Percentiles rank a stretch among this genome's conserved stretches.
phyloP scores from a whole-genome alignment of 2,329 filamentous ascomycete species.

The Exophiala bonariae region DNA sequence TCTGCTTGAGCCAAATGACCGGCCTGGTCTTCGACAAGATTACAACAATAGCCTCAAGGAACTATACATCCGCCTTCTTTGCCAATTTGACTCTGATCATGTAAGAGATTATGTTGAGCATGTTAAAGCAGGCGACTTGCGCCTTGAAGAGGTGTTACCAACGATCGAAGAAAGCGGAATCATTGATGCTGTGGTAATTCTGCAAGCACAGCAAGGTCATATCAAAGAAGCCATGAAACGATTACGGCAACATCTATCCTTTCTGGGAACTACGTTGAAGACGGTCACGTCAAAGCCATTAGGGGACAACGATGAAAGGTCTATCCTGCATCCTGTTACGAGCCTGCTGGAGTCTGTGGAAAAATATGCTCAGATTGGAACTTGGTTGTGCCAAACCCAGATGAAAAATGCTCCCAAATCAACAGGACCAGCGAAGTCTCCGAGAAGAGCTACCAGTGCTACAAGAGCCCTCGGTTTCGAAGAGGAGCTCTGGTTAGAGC shows the following conservation, averaged over 20 bases:
- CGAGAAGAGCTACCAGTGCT: slow-evolving; percentile 48
- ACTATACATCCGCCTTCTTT: slow-evolving; percentile 87
- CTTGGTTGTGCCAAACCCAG: slow-evolving; percentile 91
- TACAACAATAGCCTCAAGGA: slow-evolving; percentile 66
- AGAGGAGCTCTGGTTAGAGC: slow-evolving; percentile 65
- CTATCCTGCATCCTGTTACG: slow-evolving; percentile 65
- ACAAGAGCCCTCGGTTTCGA: slow-evolving; percentile 57
- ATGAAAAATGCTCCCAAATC: slow-evolving; percentile 48
- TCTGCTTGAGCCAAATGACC: slow-evolving; percentile 61
- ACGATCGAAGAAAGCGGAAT: slow-evolving; percentile 87
- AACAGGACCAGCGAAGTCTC: slow-evolving; percentile 33
- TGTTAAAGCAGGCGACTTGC: slow-evolving; percentile 74
- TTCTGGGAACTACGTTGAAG: slow-evolving; percentile 71
- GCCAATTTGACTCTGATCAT: slow-evolving; percentile 75
- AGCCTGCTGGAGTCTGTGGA: slow-evolving; percentile 76
- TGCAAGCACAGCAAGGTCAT: slow-evolving; percentile 87
- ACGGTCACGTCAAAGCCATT: slow-evolving; percentile 37
- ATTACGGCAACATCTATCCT: slow-evolving; percentile 76
- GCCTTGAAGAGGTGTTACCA: slow-evolving; percentile 77
- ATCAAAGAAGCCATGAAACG: slow-evolving; percentile 80
- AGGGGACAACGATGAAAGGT: slow-evolving; percentile 57
- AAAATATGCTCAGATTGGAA: slow-evolving; percentile 88
- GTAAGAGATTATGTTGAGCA: slow-evolving; percentile 82
- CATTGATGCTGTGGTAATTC: slow-evolving; percentile 86
- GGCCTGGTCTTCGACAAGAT: slow-evolving; percentile 13